Conservation (phyloP, 345 rosid genomes). For the Eucalyptus curtisii region DNA sequence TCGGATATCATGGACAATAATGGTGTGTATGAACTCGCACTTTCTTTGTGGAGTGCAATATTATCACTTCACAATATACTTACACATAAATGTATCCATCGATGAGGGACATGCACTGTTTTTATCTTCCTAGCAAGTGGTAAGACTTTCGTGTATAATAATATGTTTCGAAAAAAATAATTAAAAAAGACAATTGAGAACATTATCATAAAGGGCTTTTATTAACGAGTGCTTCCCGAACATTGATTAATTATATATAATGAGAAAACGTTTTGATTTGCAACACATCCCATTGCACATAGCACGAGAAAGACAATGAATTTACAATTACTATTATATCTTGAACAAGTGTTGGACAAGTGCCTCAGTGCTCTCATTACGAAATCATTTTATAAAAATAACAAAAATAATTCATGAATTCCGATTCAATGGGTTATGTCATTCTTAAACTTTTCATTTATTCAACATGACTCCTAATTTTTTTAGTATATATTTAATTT, state of each 20-base stretch:
- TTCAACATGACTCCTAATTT: fast-evolving
- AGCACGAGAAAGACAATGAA: neutral
- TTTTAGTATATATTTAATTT: too few species aligned
- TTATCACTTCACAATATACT: neutral
- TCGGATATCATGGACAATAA: neutral
- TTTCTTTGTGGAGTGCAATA: neutral
- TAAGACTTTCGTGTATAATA: too few species aligned
- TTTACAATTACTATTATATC: too few species aligned
- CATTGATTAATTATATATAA: too few species aligned
- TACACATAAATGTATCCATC: neutral
- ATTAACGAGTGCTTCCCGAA: neutral
- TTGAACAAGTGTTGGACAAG: neutral
- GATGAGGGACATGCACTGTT: neutral
- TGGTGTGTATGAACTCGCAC: neutral
- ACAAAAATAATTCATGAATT: fast-evolving
- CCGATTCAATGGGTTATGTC: fast-evolving
- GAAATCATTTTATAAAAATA: too few species aligned
- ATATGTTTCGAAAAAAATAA: too few species aligned
- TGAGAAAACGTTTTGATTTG: too few species aligned
- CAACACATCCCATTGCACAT: neutral
- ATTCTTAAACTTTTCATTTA: too few species aligned
- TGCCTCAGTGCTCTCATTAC: fast-evolving
- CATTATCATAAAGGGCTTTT: fast-evolving
- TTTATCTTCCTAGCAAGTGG: neutral
- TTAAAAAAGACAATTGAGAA: too few species aligned